Base-by-base conservation (phyloP, 768 basidiomycete genomes). In the Pulveroboletus sp. region DNA sequence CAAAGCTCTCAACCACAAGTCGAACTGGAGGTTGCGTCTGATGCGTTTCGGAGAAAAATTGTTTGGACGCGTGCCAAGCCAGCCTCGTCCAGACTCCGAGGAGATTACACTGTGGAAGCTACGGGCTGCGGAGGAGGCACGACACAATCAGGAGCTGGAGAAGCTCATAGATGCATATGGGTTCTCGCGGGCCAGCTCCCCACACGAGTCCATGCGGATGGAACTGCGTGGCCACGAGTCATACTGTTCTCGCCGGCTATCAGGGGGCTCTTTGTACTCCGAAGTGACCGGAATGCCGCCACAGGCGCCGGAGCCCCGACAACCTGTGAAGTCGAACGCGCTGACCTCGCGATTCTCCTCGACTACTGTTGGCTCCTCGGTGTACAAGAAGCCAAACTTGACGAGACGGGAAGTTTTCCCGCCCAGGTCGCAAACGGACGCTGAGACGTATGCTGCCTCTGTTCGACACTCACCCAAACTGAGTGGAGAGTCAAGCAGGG, bases 291-390 rank as follows among this genome's bases (percentile, higher is more conserved):
- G 88, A 17, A 60, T 73, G 32, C 80, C 80, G 54, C 76, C 78
- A 30, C 71, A 71, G 26, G 77, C 73, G 37, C 82, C 88, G 6
- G 84, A 88, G 59, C 80, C 86, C n/a, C 77, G 86, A n/a, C 78
- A 83, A 66, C 85, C 87, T 17, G 74, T 87, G 55, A 77, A 76
- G 69, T 71, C 67, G 36, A 70, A 75, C 28, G 62, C 71, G 31
- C 58, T 75, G 49, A 61, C 70, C 6, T 76, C 77, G 51, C 70
- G 78, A 46, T 77, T 78, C 61, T 83, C 80, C 21, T 64, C 68
- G 27, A 75, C 74, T 43, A 77, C 76, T 31, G 56, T 68, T 43
- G 69, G 70, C 37, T 76, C 72, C 33, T 73, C 70, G 18, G 50
- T 62, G 51, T 56, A 55, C 54, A 64, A 66, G 59, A 59, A 56